Evolutionary conservation across 1,139 yeast species (phyloP), one percentile per base, ranked within the genome.

Genomic region (Taphrina sp.): DNA sequence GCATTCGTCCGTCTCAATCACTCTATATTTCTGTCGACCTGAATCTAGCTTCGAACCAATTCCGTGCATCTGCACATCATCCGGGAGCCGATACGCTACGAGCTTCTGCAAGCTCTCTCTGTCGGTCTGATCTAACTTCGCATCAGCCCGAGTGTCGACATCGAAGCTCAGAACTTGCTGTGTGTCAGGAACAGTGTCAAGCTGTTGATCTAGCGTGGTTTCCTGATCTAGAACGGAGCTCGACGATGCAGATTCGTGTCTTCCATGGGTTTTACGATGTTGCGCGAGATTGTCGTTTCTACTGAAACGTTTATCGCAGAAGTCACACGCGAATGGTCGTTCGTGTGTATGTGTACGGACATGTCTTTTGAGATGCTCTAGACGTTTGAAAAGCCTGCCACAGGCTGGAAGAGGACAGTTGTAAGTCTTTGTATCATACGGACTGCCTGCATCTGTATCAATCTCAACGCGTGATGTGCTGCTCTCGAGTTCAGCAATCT

Each of bases 261-360:
- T 24, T 14, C 37, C 52, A 26, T 49, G 54, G 29, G 43, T 16
- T 33, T 24, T 12, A 17, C 43, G 39, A 41, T 49, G 54, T 33
- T 38, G 46, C 26, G 45, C 54, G 29, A 49, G 33, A 33, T 49
- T 39, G 7, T 49, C 46, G 29, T 31, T 41, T 17, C 41, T 16
- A 17, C 37, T 31, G 26, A 52, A 52, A 10, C 34, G 23, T 38
- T 42, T 52, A 8, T 26, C 38, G 42, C 56, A 52, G n/a, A 43
- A 24, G 20, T 33, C 35, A 34, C 56, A 52, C 5, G 28, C 35
- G 16, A 23, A 43, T 5, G 56, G 56, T 35, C 49, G 35, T 23
- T 52, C 56, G 7, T 41, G 49, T 14, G 49, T 42, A 34, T 52
- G 56, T 17, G 56, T 42, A 14, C 35, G 49, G 7, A 52, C 49